Conservation (phyloP, 352 stramenopile species). For the Aphanomyces invadans region DNA sequence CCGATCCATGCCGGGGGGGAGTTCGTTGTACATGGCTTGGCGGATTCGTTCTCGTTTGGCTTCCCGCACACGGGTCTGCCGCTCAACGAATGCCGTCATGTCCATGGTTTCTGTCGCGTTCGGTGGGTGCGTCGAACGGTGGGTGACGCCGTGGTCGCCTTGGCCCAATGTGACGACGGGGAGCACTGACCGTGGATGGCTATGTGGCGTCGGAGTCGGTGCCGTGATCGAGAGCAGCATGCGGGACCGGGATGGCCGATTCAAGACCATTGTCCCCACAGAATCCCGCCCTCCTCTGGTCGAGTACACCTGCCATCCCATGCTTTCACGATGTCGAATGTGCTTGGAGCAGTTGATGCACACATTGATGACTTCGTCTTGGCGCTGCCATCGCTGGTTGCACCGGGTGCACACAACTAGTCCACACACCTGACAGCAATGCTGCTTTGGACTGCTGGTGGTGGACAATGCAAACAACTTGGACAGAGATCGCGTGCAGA, state of each 20-base stretch:
- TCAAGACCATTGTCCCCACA: not conserved
- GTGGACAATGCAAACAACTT: slow-evolving; percentile 9
- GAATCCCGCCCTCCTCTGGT: not conserved
- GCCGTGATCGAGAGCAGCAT: too few species aligned
- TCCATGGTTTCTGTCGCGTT: not conserved
- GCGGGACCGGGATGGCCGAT: not conserved
- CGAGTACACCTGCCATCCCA: too few species aligned
- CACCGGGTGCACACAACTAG: slow-evolving; percentile 10
- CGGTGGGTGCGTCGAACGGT: too few species aligned
- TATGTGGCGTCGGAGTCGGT: too few species aligned
- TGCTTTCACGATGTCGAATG: not conserved
- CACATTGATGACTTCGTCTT: not conserved
- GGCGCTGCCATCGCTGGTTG: slow-evolving; percentile 6
- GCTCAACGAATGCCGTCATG: not conserved
- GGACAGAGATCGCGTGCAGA: slow-evolving; percentile 18
- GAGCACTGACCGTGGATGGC: too few species aligned
- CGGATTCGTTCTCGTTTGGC: not conserved
- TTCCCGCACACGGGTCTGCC: not conserved
- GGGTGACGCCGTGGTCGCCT: not conserved
- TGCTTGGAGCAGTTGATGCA: slow-evolving; percentile 17
- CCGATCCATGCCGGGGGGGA: slow-evolving; percentile 4
- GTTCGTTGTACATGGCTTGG: slow-evolving; percentile 5
- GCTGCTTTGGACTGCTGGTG: not conserved
- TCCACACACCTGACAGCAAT: slow-evolving; percentile 15
- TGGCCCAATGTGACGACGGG: too few species aligned